phyloP scores from a whole-genome alignment of 176 grass and related monocot genomes.

The Urochloa ruziziensis region DNA sequence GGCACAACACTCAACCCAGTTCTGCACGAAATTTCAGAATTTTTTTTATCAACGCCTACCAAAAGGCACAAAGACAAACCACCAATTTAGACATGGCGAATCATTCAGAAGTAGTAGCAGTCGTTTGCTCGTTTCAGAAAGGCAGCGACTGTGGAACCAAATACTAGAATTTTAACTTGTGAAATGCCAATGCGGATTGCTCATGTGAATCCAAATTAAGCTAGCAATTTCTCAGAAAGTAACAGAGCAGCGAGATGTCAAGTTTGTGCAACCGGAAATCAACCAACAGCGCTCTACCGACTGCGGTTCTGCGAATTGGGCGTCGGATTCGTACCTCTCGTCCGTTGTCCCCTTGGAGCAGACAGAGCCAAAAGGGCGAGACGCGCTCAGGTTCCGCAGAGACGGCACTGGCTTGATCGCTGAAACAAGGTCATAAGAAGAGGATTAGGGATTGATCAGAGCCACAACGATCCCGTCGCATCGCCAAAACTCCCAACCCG shows the following conservation, averaged over 20 bases:
- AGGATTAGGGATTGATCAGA: background rate
- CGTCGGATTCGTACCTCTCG: background rate
- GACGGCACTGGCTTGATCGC: background rate
- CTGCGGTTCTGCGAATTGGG: background rate
- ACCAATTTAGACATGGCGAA: background rate
- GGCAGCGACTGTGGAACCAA: background rate
- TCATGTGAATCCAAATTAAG: background rate
- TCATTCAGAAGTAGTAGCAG: background rate
- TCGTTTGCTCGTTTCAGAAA: background rate
- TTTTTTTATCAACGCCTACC: background rate
- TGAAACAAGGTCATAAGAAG: background rate
- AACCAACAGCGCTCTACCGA: no score
- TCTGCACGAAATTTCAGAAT: no score
- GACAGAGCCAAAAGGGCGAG: background rate
- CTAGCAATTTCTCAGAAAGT: background rate
- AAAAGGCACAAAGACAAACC: background rate
- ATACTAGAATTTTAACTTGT: background rate
- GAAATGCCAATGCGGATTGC: background rate
- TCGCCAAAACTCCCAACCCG: no score
- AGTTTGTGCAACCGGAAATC: background rate
- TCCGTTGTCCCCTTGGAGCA: no score
- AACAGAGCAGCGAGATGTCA: background rate
- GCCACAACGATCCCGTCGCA: no score
- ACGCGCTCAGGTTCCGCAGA: background rate
- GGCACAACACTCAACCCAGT: background rate